These are phyloP conservation scores for Hibiscus mutabilis DNA, from an alignment of 345 rosid species.

Conservation along the genomic window DNA sequence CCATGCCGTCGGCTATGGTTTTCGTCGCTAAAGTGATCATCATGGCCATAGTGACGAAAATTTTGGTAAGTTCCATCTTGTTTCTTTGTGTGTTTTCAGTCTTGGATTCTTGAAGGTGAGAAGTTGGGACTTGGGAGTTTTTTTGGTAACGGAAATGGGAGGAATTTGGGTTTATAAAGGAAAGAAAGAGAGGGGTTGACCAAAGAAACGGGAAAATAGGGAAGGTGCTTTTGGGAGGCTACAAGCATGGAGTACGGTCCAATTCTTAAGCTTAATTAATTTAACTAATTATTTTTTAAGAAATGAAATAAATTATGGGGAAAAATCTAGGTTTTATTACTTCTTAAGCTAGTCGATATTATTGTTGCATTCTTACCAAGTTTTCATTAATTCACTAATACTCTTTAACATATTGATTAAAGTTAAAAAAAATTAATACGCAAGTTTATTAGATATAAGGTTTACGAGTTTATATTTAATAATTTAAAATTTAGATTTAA, in stretches of 20 bases:
- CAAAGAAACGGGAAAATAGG: constrained; percentile 31
- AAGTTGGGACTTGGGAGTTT: background rate
- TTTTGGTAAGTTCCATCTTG: constrained; percentile 35
- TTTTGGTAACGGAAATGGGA: constrained; percentile 15
- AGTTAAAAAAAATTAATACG: too few species aligned
- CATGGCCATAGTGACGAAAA: constrained; percentile 35
- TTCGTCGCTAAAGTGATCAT: constrained; percentile 31
- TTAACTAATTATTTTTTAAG: background rate
- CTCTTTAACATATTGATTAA: too few species aligned
- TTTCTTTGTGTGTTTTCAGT: background rate
- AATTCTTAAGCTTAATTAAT: constrained; percentile 19
- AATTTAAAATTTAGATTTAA: too few species aligned
- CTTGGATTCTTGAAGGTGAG: constrained; percentile 3
- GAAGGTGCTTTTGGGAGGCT: constrained; percentile 14
- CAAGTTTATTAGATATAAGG: too few species aligned
- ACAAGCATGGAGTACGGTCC: constrained; percentile 27
- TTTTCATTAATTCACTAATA: background rate
- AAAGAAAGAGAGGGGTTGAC: constrained; percentile 44
- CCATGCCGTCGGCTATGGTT: constrained; percentile 16
- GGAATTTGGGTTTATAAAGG: constrained; percentile 39
- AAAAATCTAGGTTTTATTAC: background rate
- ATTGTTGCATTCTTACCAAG: background rate
- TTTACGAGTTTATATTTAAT: too few species aligned
- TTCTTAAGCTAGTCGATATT: background rate
- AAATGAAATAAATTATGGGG: background rate